Conservation (phyloP, 176 grass and related monocot species). For the Hordeum marinum region DNA sequence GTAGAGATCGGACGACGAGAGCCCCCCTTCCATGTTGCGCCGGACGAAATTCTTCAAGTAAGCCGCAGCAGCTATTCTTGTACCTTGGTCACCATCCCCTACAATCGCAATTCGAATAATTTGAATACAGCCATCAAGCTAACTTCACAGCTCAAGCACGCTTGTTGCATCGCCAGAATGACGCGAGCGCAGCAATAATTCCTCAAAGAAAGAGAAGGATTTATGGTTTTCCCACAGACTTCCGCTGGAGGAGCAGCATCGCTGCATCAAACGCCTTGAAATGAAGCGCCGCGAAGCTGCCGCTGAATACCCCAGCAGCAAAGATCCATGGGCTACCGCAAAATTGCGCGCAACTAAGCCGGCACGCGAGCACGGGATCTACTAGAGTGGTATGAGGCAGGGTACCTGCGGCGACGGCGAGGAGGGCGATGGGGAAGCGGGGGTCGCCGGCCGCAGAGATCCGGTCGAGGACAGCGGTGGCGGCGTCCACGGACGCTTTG, state of each 20-base stretch:
- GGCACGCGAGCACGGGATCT: not conserved
- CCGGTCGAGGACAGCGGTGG: conserved; percentile 42
- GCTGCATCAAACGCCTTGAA: not conserved
- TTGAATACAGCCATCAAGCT: not conserved
- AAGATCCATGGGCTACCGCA: not conserved
- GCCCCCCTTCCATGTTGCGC: conserved; percentile 20
- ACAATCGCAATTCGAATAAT: not conserved
- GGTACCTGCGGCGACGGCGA: conserved; percentile 66
- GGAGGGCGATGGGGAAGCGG: conserved; percentile 64
- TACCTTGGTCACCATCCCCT: conserved; percentile 64
- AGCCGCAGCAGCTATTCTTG: conserved; percentile 60
- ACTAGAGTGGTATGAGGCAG: not conserved
- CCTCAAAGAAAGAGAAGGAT: not conserved
- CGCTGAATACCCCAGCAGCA: not conserved
- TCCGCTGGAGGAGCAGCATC: not conserved
- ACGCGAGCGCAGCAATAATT: not conserved
- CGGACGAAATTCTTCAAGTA: conserved; percentile 74
- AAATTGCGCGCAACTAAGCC: not conserved
- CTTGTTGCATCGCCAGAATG: not conserved
- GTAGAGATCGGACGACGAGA: conserved; percentile 29
- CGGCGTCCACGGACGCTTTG: conserved; percentile 47
- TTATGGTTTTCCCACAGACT: not conserved
- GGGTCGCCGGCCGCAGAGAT: conserved; percentile 29
- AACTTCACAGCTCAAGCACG: not conserved
- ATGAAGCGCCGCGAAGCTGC: not conserved